Conservation (phyloP, 805 yeast species). For the Clavispora carvajalis region DNA sequence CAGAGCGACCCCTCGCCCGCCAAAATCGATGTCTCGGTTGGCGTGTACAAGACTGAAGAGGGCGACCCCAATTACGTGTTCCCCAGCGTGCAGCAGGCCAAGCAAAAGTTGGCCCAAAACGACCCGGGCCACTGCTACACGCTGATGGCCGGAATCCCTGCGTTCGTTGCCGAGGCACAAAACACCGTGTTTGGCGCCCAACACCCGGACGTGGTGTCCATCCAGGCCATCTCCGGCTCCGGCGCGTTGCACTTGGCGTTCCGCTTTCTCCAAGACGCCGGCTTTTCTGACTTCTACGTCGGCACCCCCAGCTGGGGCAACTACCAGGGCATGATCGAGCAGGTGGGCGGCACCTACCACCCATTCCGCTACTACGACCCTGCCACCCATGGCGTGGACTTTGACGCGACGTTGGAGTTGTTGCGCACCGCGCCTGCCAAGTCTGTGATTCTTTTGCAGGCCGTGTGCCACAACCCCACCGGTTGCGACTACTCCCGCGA, state of each 20-base stretch:
- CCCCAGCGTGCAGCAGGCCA: slow-evolving; percentile 35
- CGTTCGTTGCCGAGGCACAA: slow-evolving; percentile 30
- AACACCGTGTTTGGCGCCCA: slow-evolving; percentile 31
- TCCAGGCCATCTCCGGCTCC: slow-evolving; percentile 40
- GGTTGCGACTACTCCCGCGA: slow-evolving; percentile 35
- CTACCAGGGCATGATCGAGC: slow-evolving; percentile 31
- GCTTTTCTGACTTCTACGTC: slow-evolving; percentile 22
- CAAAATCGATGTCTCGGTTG: slow-evolving; percentile 40
- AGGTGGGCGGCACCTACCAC: slow-evolving; percentile 22
- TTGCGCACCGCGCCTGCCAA: slow-evolving; percentile 26
- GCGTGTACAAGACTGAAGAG: slow-evolving; percentile 40
- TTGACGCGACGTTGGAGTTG: slow-evolving; percentile 20
- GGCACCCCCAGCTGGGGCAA: slow-evolving; percentile 40
- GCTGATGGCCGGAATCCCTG: slow-evolving; percentile 37
- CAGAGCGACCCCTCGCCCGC: slow-evolving; percentile 23
- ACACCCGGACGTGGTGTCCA: slow-evolving; percentile 26
- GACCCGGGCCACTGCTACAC: slow-evolving; percentile 45
- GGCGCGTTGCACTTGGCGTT: slow-evolving; percentile 38
- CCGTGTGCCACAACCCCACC: slow-evolving; percentile 43
- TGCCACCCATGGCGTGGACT: slow-evolving; percentile 24
- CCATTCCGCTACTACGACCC: slow-evolving; percentile 29
- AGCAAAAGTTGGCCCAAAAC: slow-evolving; percentile 21
- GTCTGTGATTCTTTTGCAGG: slow-evolving; percentile 35
- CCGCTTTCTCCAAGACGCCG: slow-evolving; percentile 17
- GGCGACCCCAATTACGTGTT: slow-evolving; percentile 30